These are phyloP conservation scores for Thecaphora frezii DNA, from an alignment of 1,284 basidiomycete genomes.

Conservation along the genomic window DNA sequence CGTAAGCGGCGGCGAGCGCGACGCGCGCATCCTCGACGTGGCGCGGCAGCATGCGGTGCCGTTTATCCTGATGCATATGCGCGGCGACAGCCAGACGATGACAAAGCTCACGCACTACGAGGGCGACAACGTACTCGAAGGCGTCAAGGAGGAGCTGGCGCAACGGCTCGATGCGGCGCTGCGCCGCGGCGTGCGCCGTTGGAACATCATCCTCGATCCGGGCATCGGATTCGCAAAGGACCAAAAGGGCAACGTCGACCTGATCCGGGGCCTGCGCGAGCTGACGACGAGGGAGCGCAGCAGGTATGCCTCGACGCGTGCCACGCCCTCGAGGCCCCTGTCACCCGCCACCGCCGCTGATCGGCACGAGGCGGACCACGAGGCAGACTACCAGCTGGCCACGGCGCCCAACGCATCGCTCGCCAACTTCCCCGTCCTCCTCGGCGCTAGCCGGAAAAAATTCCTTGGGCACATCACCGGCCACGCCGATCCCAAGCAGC, in stretches of 20 bases:
- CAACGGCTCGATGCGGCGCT: conserved; percentile 71
- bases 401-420: conserved; percentile 36
- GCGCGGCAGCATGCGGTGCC: conserved; percentile 63
- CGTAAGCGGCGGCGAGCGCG: conserved; percentile 72
- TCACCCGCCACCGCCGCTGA: too few species aligned
- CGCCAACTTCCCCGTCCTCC: conserved; percentile 42
- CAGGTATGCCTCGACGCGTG: not conserved
- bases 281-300: conserved; percentile 3
- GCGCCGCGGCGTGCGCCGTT: conserved; percentile 77
- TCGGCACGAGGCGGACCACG: too few species aligned
- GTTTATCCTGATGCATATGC: conserved; percentile 90
- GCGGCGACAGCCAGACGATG: conserved; percentile 70
- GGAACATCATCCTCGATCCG: conserved; percentile 89
- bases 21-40: conserved; percentile 68
- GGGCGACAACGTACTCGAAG: conserved; percentile 71
- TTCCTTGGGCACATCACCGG: conserved; percentile 51
- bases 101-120: conserved; percentile 64
- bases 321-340: too few species aligned
- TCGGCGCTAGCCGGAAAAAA: conserved; percentile 52
- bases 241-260: conserved; percentile 71
- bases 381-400: not conserved
- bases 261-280: conserved; percentile 58
- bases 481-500: conserved; percentile 67
- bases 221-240: conserved; percentile 95
- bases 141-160: conserved; percentile 75